Base-by-base conservation (phyloP, 225 moss, liverwort and hornwort species). In the Polytrichum formosum region DNA sequence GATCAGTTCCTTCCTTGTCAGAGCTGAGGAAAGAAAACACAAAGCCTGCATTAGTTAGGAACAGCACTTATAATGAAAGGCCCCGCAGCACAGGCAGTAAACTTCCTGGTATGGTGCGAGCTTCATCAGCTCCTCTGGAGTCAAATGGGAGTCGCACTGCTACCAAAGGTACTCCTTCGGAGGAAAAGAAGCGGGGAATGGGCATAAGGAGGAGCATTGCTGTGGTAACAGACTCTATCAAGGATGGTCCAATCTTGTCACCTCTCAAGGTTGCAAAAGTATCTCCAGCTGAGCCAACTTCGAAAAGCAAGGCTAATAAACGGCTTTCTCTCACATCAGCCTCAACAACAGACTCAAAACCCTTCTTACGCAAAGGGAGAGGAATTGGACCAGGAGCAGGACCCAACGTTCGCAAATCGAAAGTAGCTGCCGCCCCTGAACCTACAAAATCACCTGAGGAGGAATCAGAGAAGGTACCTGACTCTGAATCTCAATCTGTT, bases 21-120 rank as follows among this genome's bases (percentile, higher is more conserved):
- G 94, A 97, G 58, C 82, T 97, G 20, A 74, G 97, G 73, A 97
- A 97, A 70, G 97, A 97, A 84, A 97, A 97, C 20, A 92, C 92
- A 6, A 94, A 92, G 58, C 94, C 91, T 72, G 78, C 90, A 1
- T 68, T 79, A 56, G 86, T 83, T 1, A 86, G 94, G 59, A 89
- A 71, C 26, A 91, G 90, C 56, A 80, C 85, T 16, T 73, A 87
- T 22, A 84, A 81, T 59, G 92, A 90, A 27, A 85, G 89, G 54
- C 79, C 89, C 16, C 85, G 90, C 55, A 91, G 85, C 70, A 82
- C 86, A 62, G 86, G 83, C 9, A 87, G 81, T 17, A 97, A 94
- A 72, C 83, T 89, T 61, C 88, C 94, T 81, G 91, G 88, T 18
- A 30, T 83, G 46, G 46, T 46, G 63, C 87, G 87, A 4, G 74